A percentile compares a stretch with the other conserved stretches of the same genome.
These are phyloP conservation scores for Collybia sordida DNA, from an alignment of 768 basidiomycete species.

Conservation along the genomic window DNA sequence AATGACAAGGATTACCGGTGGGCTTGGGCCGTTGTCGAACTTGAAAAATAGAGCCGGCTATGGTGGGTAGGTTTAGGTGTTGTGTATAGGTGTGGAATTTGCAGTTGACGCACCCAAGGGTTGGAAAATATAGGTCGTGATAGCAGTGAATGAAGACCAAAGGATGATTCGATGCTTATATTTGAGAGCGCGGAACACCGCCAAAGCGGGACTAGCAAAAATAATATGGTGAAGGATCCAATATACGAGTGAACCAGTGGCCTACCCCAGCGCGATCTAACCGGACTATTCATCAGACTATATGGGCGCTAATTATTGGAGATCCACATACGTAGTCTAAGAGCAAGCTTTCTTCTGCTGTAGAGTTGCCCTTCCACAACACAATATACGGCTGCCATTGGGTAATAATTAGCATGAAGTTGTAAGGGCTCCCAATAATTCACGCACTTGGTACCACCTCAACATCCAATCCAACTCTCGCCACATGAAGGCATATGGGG, in stretches of 20 bases:
- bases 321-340: conserved; percentile 56
- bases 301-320: not conserved
- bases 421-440: not conserved
- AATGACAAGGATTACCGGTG: conserved; percentile 15
- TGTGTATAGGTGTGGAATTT: conserved; percentile 12
- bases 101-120: conserved; percentile 49
- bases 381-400: conserved; percentile 57
- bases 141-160: conserved; percentile 48
- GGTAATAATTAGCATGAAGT: conserved; percentile 7
- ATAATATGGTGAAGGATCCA: conserved; percentile 8
- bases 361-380: conserved; percentile 49
- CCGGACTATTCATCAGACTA: not conserved
- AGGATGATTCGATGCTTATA: conserved; percentile 57
- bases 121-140: conserved; percentile 49
- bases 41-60: conserved; percentile 44
- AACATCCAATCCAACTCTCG: conserved; percentile 52
- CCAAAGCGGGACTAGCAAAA: conserved; percentile 36
- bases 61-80: conserved; percentile 5
- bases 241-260: not conserved
- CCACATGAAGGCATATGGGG: conserved; percentile 53
- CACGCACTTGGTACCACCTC: conserved; percentile 54
- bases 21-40: conserved; percentile 26
- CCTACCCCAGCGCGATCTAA: conserved; percentile 46
- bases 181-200: conserved; percentile 43
- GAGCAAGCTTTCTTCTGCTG: conserved; percentile 60